Evolutionary conservation across 495 filamentous ascomycete genomes (phyloP).

Genomic region (Podospora didyma): DNA sequence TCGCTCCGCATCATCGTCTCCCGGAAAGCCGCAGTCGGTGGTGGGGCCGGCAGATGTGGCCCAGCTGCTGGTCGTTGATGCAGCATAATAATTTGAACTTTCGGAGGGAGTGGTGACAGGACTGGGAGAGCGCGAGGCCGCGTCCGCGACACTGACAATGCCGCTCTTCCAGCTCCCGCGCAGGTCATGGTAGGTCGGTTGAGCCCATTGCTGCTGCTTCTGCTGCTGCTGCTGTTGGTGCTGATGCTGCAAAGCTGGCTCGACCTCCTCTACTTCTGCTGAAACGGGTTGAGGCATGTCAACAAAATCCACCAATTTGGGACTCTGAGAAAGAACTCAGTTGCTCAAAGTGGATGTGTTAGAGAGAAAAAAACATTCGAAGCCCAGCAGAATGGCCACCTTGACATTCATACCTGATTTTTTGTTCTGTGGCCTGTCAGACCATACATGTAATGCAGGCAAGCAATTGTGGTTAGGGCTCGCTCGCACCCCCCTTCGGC

Average conservation of each 20-base stretch:
- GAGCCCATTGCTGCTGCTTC: neutral
- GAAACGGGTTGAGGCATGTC: conserved; percentile 8
- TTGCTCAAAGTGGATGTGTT: too few species aligned
- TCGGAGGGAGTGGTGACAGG: conserved; percentile 13
- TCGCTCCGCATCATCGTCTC: conserved; percentile 14
- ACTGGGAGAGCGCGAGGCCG: conserved; percentile 18
- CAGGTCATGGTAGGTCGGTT: conserved; percentile 7
- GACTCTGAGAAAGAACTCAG: too few species aligned
- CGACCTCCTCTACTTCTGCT: conserved; percentile 6
- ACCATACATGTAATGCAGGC: too few species aligned
- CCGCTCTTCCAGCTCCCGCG: conserved; percentile 7
- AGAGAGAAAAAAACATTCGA: too few species aligned
- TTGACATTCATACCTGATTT: neutral
- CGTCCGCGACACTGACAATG: conserved; percentile 8
- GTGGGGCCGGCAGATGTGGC: conserved; percentile 17
- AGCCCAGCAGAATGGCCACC: neutral
- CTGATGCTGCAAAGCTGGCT: conserved; percentile 1
- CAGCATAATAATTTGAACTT: conserved; percentile 18
- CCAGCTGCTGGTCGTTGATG: conserved; percentile 19
- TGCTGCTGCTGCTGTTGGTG: neutral
- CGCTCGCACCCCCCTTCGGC: too few species aligned
- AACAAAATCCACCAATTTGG: neutral
- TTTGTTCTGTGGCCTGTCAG: neutral
- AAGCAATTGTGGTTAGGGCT: too few species aligned
- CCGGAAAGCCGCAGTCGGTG: conserved; percentile 13